Evolutionary conservation across 805 yeast genomes (phyloP), one percentile per base, ranked within the genome.

Genomic region (Lachancea quebecensis): DNA sequence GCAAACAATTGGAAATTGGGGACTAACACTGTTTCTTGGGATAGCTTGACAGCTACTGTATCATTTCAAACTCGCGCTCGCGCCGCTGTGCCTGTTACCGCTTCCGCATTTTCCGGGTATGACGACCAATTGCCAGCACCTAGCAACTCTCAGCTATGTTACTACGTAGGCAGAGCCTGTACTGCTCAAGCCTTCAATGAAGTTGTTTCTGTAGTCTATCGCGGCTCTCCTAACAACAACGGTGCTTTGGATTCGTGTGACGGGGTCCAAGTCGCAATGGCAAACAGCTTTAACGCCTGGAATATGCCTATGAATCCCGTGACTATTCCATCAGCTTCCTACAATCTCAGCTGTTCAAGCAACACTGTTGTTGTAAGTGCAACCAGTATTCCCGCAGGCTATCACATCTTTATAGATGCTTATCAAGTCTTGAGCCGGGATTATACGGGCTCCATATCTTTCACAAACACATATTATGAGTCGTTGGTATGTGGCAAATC

Each of bases 11-110:
- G 41, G 31, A 34, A 31, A 9, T 16, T 47, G 10, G 53, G 53
- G 7, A 27, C 44, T 3, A 47, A 50, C 46, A 50, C 53, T 12
- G 41, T 50, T 12, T 15, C 44, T 9, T 50, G 53, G 53, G 47
- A 45, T 30, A 29, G 18, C 10, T 35, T 50, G 36, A 21, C 45
- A 10, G 51, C 51, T 12, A 45, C 51, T 10, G 51, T 41, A 7
- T 39, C 45, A 10, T 42, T 50, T 2, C 38, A 15, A 10, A 31
- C 40, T n/a, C 10, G 18, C 3, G 18, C 30, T 8, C 14, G 33
- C 16, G 29, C 44, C 9, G 3, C 16, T 8, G 18, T 30, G 2
- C 21, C 44, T 2, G 33, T 27, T 4, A 44, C 35, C 33, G 38
- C 42, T 16, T 14, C 37, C 38, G 16, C n/a, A 8, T 44, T 44